Evolutionary conservation across 768 basidiomycete genomes (phyloP).

Genomic region (Pholiota conissans): DNA sequence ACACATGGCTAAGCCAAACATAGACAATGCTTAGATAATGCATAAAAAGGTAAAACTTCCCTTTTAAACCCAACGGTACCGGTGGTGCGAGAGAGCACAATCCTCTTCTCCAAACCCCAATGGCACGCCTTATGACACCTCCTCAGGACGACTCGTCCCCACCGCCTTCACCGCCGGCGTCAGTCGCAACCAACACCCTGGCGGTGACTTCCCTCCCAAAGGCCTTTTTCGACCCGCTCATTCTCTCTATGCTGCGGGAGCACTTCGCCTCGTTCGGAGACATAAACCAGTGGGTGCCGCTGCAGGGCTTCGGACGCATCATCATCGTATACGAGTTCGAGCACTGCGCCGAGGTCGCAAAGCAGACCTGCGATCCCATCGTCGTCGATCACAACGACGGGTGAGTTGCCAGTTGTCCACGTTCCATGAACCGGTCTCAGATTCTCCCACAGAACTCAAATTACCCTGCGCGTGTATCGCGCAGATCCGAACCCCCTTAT

Average conservation of each 20-base stretch:
- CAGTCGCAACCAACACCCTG: constrained; percentile 73
- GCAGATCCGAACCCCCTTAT: constrained; percentile 70
- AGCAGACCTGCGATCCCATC: constrained; percentile 63
- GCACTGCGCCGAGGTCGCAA: constrained; percentile 66
- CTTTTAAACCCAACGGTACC: constrained; percentile 7
- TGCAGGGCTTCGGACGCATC: constrained; percentile 79
- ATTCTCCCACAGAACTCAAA: constrained; percentile 38
- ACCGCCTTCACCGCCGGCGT: constrained; percentile 21
- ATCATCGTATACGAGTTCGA: constrained; percentile 75
- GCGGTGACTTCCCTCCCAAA: constrained; percentile 77
- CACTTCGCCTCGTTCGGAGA: constrained; percentile 80
- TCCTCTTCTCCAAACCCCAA: constrained; percentile 3
- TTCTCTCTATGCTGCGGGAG: constrained; percentile 62
- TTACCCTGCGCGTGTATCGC: constrained; percentile 67
- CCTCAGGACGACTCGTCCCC: constrained; percentile 13
- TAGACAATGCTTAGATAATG: not conserved
- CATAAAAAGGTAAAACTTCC: constrained; percentile 2
- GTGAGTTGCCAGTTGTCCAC: constrained; percentile 36
- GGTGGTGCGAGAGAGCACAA: not conserved
- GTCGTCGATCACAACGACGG: constrained; percentile 50
- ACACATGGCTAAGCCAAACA: constrained; percentile 1
- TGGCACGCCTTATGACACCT: constrained; percentile 13
- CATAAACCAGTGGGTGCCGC: constrained; percentile 89
- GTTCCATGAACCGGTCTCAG: constrained; percentile 6
- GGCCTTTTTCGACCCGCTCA: constrained; percentile 71